Base-by-base conservation (phyloP, 1,284 basidiomycete species). In the Rhodotorula sp. region DNA sequence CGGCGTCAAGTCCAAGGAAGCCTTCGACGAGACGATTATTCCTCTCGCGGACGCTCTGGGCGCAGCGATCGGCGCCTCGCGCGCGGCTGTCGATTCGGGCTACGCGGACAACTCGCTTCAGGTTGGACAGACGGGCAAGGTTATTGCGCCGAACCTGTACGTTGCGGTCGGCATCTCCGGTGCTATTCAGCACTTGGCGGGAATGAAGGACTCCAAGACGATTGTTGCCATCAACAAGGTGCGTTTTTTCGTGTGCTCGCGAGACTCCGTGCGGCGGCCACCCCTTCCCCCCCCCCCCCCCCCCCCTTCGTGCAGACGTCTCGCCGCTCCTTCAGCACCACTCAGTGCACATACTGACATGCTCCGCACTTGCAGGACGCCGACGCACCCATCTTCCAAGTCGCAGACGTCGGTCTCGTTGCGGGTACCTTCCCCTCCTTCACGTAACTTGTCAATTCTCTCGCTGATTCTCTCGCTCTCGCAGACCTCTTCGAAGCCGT, bases 151-250 rank as follows among this genome's bases (percentile, higher is more conserved):
- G 0, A 91, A 97, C 81, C 83, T 99, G 67, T 99, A 99, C 82
- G 86, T 99, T 79, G 96, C 96, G 22, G 81, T 99, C 59, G 96
- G 96, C 71, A 99, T 99, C 78, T 96, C 92, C 40, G 96, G 96
- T 55, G 96, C 94, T 30, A 99, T 99, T 77, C 96, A 99, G 82
- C 96, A 99, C 84, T 84, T 99, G 71, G 96, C 96, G 37, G 96
- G 96, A 44, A 99, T 99, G 96, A 99, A 99, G 81, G 96, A 99
- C 81, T 94, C 91, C 26, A 99, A 99, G 83, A 85, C 97, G 77
- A 99, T 99, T 75, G 94, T 97, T 37, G 95, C 96, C 11, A 88
- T 99, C 76, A 99, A 99, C 85, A 99, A 99, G 86, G 92, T 87
- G 65, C 62, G 79, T 64, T 28, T 20, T 15, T 11, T 7, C 16